Evolutionary conservation across 306 rosid species (phyloP).

Genomic region (Vicia faba): DNA sequence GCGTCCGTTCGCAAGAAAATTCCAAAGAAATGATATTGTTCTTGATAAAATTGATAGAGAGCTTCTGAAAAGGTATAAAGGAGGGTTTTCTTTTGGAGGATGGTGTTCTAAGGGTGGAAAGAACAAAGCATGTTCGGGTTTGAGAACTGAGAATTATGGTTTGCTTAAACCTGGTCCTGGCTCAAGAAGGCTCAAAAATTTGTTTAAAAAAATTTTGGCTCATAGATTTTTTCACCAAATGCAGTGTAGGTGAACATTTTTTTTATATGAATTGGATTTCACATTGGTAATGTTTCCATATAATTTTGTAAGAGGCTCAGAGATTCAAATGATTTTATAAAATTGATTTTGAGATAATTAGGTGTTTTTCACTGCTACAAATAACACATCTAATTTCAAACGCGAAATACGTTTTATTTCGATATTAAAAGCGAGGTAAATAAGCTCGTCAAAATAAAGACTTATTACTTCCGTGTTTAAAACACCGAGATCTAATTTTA

Average conservation of each 20-base stretch:
- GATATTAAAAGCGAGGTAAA: too few relatives aligned
- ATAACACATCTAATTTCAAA: too few relatives aligned
- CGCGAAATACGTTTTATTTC: too few relatives aligned
- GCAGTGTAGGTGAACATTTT: conserved; percentile 62
- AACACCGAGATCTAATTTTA: too few relatives aligned
- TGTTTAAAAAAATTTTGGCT: conserved; percentile 51
- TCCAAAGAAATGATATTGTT: conserved; percentile 64
- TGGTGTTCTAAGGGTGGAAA: conserved; percentile 68
- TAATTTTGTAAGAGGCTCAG: too few relatives aligned
- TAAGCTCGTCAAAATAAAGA: too few relatives aligned
- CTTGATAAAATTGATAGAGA: conserved; percentile 75
- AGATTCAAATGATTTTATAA: too few relatives aligned
- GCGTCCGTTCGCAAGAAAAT: conserved; percentile 89
- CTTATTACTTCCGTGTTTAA: too few relatives aligned
- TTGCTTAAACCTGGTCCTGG: conserved; percentile 66
- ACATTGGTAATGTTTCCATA: background rate
- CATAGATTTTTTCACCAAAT: conserved; percentile 49
- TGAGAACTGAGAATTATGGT: conserved; percentile 58
- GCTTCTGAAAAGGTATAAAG: conserved; percentile 55
- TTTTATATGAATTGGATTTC: background rate
- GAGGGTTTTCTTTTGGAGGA: conserved; percentile 61
- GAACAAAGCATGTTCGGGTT: conserved; percentile 45
- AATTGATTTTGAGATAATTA: too few relatives aligned
- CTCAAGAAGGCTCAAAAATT: conserved; percentile 63
- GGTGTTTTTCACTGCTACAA: too few relatives aligned